phyloP scores from a whole-genome alignment of 1,284 basidiomycete genomes.

The Irpex sp. region DNA sequence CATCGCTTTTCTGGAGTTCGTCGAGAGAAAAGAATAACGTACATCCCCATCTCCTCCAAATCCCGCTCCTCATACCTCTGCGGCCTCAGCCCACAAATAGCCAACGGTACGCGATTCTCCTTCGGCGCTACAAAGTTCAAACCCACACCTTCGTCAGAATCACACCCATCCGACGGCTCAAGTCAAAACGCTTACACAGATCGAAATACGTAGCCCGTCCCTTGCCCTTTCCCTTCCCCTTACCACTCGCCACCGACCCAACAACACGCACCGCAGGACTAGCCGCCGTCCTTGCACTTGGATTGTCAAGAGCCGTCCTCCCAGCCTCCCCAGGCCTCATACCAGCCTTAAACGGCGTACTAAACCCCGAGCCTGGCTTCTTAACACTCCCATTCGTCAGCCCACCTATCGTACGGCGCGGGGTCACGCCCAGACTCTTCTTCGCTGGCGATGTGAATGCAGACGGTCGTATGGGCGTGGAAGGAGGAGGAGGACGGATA shows the following conservation, averaged over 20 bases:
- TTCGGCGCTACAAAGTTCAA: conserved; percentile 39
- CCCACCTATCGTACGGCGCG: conserved; percentile 19
- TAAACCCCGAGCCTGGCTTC: conserved; percentile 44
- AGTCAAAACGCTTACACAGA: conserved; percentile 36
- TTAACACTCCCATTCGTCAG: conserved; percentile 5
- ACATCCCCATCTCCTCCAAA: conserved; percentile 63
- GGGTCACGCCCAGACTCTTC: conserved; percentile 33
- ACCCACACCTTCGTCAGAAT: conserved; percentile 5
- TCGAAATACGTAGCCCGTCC: conserved; percentile 36
- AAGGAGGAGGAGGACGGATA: conserved; percentile 21
- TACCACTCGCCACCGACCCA: background rate
- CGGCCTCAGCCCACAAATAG: conserved; percentile 52
- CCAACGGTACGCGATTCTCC: conserved; percentile 41
- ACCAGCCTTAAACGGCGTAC: conserved; percentile 68
- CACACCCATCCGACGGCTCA: background rate
- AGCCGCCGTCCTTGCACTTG: background rate
- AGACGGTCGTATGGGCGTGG: conserved; percentile 23
- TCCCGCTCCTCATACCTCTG: conserved; percentile 48
- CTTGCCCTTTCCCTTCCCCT: conserved; percentile 17
- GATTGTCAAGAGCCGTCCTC: conserved; percentile 27
- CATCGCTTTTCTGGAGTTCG: too few species aligned
- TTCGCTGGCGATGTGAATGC: conserved; percentile 30
- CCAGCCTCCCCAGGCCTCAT: conserved; percentile 54
- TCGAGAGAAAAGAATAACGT: conserved; percentile 22
- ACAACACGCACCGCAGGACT: background rate